Percentiles rank a stretch among this genome's conserved stretches.
phyloP scores from a whole-genome alignment of 768 basidiomycete species.

The Tremella yokohamensis region DNA sequence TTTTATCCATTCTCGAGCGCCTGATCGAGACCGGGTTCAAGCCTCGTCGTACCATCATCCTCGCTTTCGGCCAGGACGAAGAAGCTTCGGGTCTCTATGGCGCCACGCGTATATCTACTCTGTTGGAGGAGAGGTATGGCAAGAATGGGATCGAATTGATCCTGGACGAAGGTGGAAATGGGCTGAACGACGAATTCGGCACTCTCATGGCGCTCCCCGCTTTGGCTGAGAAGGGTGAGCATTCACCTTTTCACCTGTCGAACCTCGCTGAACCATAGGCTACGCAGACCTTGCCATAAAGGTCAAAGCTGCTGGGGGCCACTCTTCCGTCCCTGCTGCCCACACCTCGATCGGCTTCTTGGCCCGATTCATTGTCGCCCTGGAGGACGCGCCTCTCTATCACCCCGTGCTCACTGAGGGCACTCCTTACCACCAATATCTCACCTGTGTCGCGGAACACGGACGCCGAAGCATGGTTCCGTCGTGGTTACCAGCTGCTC shows the following conservation, averaged over 20 bases:
- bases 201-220: slow-evolving; percentile 7
- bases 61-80: slow-evolving; percentile 47
- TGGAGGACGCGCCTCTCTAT: slow-evolving; percentile 40
- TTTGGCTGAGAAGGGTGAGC: slow-evolving; percentile 10
- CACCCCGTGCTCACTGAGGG: slow-evolving; percentile 55
- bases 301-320: slow-evolving; percentile 44
- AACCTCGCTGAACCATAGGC: slow-evolving; percentile 11
- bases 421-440: slow-evolving; percentile 60
- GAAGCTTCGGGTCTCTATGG: slow-evolving; percentile 1
- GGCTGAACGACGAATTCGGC: slow-evolving; percentile 4
- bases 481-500: slow-evolving; percentile 16
- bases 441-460: slow-evolving; percentile 67
- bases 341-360: slow-evolving; percentile 49
- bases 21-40: slow-evolving; percentile 32
- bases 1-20: slow-evolving; percentile 29
- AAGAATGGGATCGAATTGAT: slow-evolving; percentile 2
- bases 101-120: background rate
- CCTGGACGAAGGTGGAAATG: slow-evolving; percentile 9
- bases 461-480: slow-evolving; percentile 55
- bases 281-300: slow-evolving; percentile 38
- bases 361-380: slow-evolving; percentile 40
- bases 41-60: slow-evolving; percentile 42
- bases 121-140: slow-evolving; percentile 3
- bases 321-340: slow-evolving; percentile 39
- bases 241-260: background rate